Conservation (phyloP, 805 yeast species). For the Saccharomycopsis vini region DNA sequence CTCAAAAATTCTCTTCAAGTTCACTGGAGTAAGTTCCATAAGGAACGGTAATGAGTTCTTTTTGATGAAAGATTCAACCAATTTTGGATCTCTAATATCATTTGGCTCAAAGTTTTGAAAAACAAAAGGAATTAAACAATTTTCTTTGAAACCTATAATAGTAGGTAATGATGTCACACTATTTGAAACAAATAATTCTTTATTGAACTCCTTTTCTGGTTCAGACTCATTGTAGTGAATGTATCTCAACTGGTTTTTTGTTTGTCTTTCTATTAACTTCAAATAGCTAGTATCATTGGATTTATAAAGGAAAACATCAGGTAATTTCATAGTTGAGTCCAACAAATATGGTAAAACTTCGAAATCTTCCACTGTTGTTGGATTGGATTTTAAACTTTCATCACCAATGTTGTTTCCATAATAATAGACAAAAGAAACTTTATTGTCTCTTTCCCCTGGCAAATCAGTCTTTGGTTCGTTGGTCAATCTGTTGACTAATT, state of each 20-base stretch:
- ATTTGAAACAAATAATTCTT: slow-evolving; percentile 39
- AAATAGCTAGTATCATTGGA: slow-evolving; percentile 37
- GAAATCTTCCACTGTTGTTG: slow-evolving; percentile 47
- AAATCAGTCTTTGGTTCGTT: slow-evolving; percentile 29
- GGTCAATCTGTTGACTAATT: slow-evolving; percentile 21
- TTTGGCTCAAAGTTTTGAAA: slow-evolving; percentile 56
- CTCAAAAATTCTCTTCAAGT: slow-evolving; percentile 21
- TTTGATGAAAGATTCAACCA: slow-evolving; percentile 42
- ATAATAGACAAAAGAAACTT: slow-evolving; percentile 44
- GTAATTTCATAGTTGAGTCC: slow-evolving; percentile 50
- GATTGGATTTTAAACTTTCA: slow-evolving; percentile 27
- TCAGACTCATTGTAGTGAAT: slow-evolving; percentile 35
- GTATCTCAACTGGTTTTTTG: slow-evolving; percentile 31
- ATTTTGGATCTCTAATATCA: slow-evolving; percentile 45
- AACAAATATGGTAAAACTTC: slow-evolving; percentile 50
- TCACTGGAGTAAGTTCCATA: slow-evolving; percentile 39
- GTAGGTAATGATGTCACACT: slow-evolving; percentile 56
- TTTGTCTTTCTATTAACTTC: slow-evolving; percentile 33
- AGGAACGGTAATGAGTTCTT: slow-evolving; percentile 43
- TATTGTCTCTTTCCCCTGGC: slow-evolving; percentile 26
- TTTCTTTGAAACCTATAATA: slow-evolving; percentile 50
- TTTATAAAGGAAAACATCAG: slow-evolving; percentile 45
- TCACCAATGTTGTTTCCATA: slow-evolving; percentile 30
- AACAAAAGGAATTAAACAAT: slow-evolving; percentile 40
- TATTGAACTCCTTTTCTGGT: slow-evolving; percentile 31